Base-by-base conservation (phyloP, 2,329 filamentous ascomycete genomes). In the Verticillium zaregamsianum region DNA sequence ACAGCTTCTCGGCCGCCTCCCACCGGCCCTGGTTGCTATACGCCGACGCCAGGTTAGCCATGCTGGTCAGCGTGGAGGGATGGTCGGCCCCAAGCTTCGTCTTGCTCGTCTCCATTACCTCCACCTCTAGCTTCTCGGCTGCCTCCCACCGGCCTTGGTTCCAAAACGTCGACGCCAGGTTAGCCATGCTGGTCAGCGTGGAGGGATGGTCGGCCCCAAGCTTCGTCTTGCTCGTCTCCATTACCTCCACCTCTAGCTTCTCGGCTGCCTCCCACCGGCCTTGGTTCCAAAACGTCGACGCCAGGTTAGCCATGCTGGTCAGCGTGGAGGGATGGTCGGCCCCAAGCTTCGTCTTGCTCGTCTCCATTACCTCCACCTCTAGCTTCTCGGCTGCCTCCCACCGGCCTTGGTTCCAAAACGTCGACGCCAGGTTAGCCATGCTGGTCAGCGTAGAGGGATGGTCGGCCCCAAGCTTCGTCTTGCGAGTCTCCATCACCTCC, bases 321-420 rank as follows among this genome's bases (percentile, higher is more conserved):
- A 63, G 28, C 4, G 28, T 28, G 6, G 3, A 5, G 4, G 28
- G 28, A 28, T 28, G 28, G 28, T 28, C 28, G 28, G 28, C 37
- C 32, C 63, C 60, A 25, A 66, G 58, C 58, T 55, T 59, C 32
- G n/a, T 35, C 62, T 63, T 63, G 9, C 49, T 12, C 12, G 57
- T 58, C 40, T 62, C 60, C 40, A 65, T 59, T 23, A 60, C 62
- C 33, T 58, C 11, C 6, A 62, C 3, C 7, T 57, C n/a, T 17
- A 66, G 61, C 60, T 33, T 45, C 59, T 66, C 65, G 2, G 64
- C 62, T 54, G 65, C 65, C n/a, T 64, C 32, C 59, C 57, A 65
- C 39, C 61, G 62, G 23, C 62, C 59, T 54, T 62, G 58, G 40
- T 60, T 52, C n/a, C 54, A 25, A 45, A 56, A 66, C 12, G 58